phyloP scores from a whole-genome alignment of 495 filamentous ascomycete genomes.

The Xylaria bambusicola region DNA sequence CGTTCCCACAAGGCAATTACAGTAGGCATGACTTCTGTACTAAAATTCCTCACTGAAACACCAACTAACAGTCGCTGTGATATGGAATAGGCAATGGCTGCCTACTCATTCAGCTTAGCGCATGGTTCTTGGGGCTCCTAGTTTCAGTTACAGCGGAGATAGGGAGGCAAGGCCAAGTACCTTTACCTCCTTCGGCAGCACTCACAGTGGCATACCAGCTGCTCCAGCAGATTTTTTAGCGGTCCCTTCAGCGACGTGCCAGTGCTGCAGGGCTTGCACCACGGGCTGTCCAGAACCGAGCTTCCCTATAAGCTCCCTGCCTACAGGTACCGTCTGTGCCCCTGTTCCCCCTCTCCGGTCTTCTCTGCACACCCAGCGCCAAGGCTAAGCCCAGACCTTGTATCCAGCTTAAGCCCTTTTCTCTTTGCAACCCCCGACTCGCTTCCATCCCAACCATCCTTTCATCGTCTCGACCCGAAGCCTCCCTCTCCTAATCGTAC shows the following conservation, averaged over 20 bases:
- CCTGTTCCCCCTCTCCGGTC: slow-evolving; percentile 10
- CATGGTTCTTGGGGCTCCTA: slow-evolving; percentile 1
- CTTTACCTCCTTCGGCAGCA: background rate
- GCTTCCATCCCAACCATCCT: slow-evolving; percentile 24
- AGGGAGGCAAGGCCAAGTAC: background rate
- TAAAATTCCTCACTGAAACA: background rate
- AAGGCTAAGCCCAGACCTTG: slow-evolving; percentile 16
- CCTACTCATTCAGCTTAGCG: slow-evolving; percentile 6
- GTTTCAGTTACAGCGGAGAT: background rate
- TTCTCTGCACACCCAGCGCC: slow-evolving; percentile 12
- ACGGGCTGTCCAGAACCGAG: background rate
- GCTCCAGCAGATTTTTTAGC: slow-evolving; percentile 7
- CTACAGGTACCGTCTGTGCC: background rate
- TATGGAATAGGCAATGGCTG: slow-evolving; percentile 12
- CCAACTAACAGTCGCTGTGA: background rate
- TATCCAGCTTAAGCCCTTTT: slow-evolving; percentile 20
- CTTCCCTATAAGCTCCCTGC: background rate
- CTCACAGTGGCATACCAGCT: too few species aligned
- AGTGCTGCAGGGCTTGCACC: background rate
- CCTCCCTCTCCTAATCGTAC: slow-evolving; percentile 22
- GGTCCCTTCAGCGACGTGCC: background rate
- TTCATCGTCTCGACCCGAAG: slow-evolving; percentile 27
- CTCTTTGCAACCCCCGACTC: slow-evolving; percentile 31
- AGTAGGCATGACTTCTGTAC: slow-evolving; percentile 8
- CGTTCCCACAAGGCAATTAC: background rate